Base-by-base conservation (phyloP, 495 filamentous ascomycete species). In the Podospora anserina region DNA sequence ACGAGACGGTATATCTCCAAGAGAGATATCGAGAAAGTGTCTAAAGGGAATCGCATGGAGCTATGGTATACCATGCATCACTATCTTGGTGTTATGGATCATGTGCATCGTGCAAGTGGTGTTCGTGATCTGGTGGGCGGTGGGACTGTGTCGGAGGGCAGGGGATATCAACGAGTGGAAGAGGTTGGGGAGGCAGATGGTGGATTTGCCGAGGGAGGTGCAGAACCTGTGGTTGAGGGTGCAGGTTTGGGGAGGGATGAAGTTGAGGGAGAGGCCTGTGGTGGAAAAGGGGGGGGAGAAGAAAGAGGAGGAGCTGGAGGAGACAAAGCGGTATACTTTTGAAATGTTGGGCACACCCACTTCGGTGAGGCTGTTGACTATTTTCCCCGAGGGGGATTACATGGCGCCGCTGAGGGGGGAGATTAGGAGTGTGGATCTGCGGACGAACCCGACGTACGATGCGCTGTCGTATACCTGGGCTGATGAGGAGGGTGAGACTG, bases 381-480 rank as follows among this genome's bases (percentile, higher is more conserved):
- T 69, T 18, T 44, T 44, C 55, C 67, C 67, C 4, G 54, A 27
- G 3, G 27, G 2, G 3, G n/a, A 60, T 19, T 16, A 53, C 55
- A 28, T 4, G 56, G 53, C 67, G 0, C 67, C 67, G 3, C 23
- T 69, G 4, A 26, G 32, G 15, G 67, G 67, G 16, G 28, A 49
- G 5, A 18, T 69, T n/a, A 18, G 32, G 11, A 65, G n/a, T 18
- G 16, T 28, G 18, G 27, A 56, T 55, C 19, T 69, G 19, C 15
- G 27, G 13, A 28, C 55, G 18, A 2, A 54, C 26, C 67, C 63
- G 2, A 27, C 15, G 9, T 75, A 73, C 30, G 71, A 73, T 53
- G 69, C 71, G 20, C 67, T 73, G 19, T 71, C 69, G 11, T 75
- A 75, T 63, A 74, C 72, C 34, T 74, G 67, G 70, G 69, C 66